Evolutionary conservation across 2,329 filamentous ascomycete genomes (phyloP), one percentile per base, ranked within the genome.

Genomic region (Penicillium sp.): DNA sequence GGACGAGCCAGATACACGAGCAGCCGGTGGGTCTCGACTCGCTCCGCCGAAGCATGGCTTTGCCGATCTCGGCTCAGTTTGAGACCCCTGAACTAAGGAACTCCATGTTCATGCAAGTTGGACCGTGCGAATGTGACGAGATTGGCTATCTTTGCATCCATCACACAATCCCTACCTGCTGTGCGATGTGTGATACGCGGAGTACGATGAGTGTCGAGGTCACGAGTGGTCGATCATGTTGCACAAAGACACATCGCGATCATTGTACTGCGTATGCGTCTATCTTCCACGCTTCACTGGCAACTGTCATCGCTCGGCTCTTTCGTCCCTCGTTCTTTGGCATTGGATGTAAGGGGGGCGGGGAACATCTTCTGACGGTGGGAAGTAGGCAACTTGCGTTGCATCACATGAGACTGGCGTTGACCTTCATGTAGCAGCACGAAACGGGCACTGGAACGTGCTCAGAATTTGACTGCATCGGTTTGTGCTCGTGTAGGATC

Each of bases 1-100:
- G 9, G 11, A 10, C 16, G 16, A 18, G 10, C 29, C 6, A 18
- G 13, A 16, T 5, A 8, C 8, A 35, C 22, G 22, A 7, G 22
- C 22, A 25, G 5, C 22, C 22, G 18, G 31, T 34, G 31, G 31
- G 31, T 34, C 31, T n/a, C 16, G 19, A 22, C 19, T 22, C 22
- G 5, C 19, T 22, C 19, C 19, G 6, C 6, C 6, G 3, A 22
- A 22, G 19, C 4, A 25, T 4, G 22, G 22, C 4, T 31, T n/a
- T 31, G 51, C 31, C 38, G 52, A 55, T 57, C 54, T 22, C 35
- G 41, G 44, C 36, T 41, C 35, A 47, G 49, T n/a, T n/a, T 29
- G 28, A 41, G 34, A 30, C 42, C 16, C 50, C 51, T 56, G 55
- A 56, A 31, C 22, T 16, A 16, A 36, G 40, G 43, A 16, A 36